Percentiles rank a stretch among this genome's conserved stretches.
phyloP scores from a whole-genome alignment of 495 filamentous ascomycete species.

The Xylaria palmicola region DNA sequence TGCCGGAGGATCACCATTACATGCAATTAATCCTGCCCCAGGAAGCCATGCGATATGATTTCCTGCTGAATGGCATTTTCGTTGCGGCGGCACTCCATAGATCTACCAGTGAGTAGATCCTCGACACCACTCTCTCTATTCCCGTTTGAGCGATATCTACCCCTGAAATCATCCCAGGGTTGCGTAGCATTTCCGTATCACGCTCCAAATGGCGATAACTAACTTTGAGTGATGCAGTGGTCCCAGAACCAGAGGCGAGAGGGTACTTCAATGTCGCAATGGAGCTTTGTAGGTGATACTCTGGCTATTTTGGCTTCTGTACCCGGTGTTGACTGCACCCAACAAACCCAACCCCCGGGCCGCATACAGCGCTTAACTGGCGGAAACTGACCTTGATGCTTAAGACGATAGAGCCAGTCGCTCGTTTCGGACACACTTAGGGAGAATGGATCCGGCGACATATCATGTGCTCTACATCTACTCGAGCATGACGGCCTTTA shows the following conservation, averaged over 20 bases:
- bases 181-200: too few species aligned
- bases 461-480: conserved; percentile 32
- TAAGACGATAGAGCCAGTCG: conserved; percentile 30
- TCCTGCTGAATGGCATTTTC: conserved; percentile 35
- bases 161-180: too few species aligned
- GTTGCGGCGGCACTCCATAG: conserved; percentile 33
- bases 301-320: background rate
- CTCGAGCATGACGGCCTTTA: conserved; percentile 30
- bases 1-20: conserved; percentile 29
- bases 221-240: too few species aligned
- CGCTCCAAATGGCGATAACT: too few species aligned
- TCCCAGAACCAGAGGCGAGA: conserved; percentile 12
- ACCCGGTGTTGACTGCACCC: background rate
- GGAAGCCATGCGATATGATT: conserved; percentile 26
- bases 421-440: conserved; percentile 29
- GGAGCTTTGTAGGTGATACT: conserved; percentile 24
- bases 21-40: conserved; percentile 31
- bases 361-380: background rate
- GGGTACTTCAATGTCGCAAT: conserved; percentile 31
- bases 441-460: conserved; percentile 27
- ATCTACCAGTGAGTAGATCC: too few species aligned
- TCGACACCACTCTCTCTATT: too few species aligned
- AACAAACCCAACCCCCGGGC: background rate
- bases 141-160: too few species aligned
- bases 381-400: background rate